These are phyloP conservation scores for Piper betle DNA, from an alignment of 164 flowering plant species.

Conservation along the genomic window DNA sequence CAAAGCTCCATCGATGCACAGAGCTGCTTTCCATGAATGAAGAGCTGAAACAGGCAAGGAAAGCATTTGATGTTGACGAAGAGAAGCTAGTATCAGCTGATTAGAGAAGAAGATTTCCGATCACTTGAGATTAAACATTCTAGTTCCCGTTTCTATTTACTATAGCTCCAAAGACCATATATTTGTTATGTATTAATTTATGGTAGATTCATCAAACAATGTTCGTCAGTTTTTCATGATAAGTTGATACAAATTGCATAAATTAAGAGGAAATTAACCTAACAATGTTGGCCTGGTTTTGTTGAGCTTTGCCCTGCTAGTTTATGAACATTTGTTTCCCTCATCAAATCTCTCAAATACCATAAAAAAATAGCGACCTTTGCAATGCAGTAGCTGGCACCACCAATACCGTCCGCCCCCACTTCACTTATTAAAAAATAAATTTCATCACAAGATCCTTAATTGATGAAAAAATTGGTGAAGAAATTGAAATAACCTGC, in stretches of 20 bases:
- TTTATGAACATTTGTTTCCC: conserved; percentile 34
- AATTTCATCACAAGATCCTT: too few relatives aligned
- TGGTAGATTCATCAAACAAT: too few relatives aligned
- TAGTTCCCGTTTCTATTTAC: neutral
- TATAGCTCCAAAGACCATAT: too few relatives aligned
- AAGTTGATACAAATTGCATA: neutral
- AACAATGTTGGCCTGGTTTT: neutral
- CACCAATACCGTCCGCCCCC: too few relatives aligned
- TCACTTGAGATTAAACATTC: neutral
- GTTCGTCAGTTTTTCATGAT: too few relatives aligned
- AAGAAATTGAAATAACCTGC: too few relatives aligned
- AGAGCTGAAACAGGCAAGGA: conserved; percentile 93
- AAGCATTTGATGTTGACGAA: conserved; percentile 79
- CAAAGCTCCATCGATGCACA: conserved; percentile 71
- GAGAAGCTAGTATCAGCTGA: conserved; percentile 49
- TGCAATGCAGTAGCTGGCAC: too few relatives aligned
- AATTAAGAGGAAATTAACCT: neutral
- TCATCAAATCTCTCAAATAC: conserved; percentile 43
- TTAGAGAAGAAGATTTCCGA: neutral
- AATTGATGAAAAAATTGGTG: too few relatives aligned
- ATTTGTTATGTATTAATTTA: too few relatives aligned
- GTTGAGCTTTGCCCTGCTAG: conserved; percentile 45
- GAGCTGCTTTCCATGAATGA: conserved; percentile 85
- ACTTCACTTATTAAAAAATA: too few relatives aligned
- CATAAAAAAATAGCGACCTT: too few relatives aligned